These are phyloP conservation scores for Fusarium longipes DNA, from an alignment of 2,329 filamentous ascomycete species.

Conservation along the genomic window DNA sequence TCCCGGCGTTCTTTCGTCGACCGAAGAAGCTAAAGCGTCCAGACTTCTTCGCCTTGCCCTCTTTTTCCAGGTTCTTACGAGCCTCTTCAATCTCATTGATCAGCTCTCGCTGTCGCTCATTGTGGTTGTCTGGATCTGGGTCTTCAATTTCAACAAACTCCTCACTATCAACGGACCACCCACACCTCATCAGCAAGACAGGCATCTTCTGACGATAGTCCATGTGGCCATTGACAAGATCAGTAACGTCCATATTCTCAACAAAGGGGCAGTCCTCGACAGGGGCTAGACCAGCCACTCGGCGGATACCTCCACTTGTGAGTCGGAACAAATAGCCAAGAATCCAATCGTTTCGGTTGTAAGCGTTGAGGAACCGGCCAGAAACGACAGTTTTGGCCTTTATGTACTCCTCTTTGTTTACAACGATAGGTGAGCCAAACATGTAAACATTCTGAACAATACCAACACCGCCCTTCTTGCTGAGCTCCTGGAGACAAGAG, in stretches of 20 bases:
- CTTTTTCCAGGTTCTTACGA: constrained; percentile 83
- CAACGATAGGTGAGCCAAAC: constrained; percentile 91
- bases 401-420: constrained; percentile 89
- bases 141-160: constrained; percentile 98
- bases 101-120: constrained; percentile 86
- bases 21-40: constrained; percentile 80
- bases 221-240: constrained; percentile 92
- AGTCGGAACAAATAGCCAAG: constrained; percentile 94
- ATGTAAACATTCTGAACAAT: constrained; percentile 95
- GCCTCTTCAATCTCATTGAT: constrained; percentile 98
- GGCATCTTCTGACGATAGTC: constrained; percentile 96
- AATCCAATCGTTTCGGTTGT: constrained; percentile 97
- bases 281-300: constrained; percentile 83
- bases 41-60: constrained; percentile 72
- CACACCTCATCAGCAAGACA: constrained; percentile 83
- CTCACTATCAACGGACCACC: constrained; percentile 91
- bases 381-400: constrained; percentile 84
- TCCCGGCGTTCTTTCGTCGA: constrained; percentile 81
- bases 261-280: constrained; percentile 81
- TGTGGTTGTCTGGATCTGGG: constrained; percentile 93
- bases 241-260: constrained; percentile 90
- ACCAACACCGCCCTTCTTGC: constrained; percentile 84
- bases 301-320: constrained; percentile 90
- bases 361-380: constrained; percentile 95
- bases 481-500: constrained; percentile 87